Evolutionary conservation across 148 eudicot species (phyloP), one percentile per base, ranked within the genome.

Genomic region (Vaccinium vitisidaea): DNA sequence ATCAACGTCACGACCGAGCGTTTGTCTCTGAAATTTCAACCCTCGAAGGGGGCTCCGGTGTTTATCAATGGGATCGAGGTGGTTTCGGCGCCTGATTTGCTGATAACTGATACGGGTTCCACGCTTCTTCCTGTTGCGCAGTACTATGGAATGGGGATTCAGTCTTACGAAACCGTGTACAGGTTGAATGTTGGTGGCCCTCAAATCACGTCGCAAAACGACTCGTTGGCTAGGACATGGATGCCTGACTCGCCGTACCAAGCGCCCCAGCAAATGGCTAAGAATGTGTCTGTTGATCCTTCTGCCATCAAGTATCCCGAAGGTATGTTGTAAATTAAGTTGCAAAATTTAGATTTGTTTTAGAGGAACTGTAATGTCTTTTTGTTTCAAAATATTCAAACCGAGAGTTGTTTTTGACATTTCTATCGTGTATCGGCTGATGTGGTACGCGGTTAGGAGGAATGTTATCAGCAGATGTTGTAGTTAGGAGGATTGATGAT

Each of bases 51-150:
- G 27, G 90, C 94, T 0, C 88, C 89, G 25, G 98, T 96, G 12
- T 95, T 89, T 49, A 86, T 95, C 50, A 95, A 92, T 79, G 98
- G 90, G 27, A 87, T 95, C 16, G 98, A 95, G 89, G 91, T 95
- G 27, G 92, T 92, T 0, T 91, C 95, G 0, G 98, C 92, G 0
- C 98, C 98, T 0, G 94, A 92, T 39, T 59, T 86, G 13, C 55
- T 95, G 82, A 73, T 95, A 48, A 56, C 67, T 14, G 94, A 94
- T 27, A 14, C 73, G 1, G 95, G 88, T 12, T 86, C 91, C 43
- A 70, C 90, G 5, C 86, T 95, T 10, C 89, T 82, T 39, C 98
- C 95, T 0, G 92, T 91, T 6, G 91, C 79, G 1, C 84, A 83
- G 16, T 83, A 27, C 56, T 9, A 85, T 2, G 98, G 95, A n/a